These are phyloP conservation scores for Crithidia acanthocephali DNA, from an alignment of 208 protist genomes.

Conservation along the genomic window DNA sequence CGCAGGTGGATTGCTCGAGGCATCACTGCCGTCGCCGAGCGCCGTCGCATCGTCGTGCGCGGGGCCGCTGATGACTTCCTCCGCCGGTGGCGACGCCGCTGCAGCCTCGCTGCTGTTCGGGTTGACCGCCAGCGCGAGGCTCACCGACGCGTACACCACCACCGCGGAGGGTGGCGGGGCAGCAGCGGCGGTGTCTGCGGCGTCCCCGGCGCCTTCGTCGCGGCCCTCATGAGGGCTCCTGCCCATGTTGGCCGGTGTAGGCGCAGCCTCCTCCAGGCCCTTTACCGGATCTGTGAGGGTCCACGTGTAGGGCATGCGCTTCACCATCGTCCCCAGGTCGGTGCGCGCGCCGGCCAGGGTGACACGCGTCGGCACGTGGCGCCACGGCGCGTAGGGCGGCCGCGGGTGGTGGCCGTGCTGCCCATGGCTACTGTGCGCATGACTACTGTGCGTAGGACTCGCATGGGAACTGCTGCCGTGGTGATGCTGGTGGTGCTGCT, in stretches of 20 bases:
- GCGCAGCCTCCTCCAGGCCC: background rate
- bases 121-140: background rate
- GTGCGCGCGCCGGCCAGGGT: conserved; percentile 9
- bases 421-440: background rate
- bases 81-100: background rate
- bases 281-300: conserved; percentile 3
- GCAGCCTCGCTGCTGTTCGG: background rate
- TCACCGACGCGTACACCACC: conserved; percentile 10
- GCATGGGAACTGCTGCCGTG: background rate
- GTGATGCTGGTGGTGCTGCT: conserved; percentile 1
- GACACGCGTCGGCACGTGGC: conserved; percentile 11
- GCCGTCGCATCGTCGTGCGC: too few relatives aligned
- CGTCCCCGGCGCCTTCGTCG: background rate
- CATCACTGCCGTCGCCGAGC: too few relatives aligned
- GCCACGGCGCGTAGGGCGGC: conserved; percentile 5
- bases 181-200: too few relatives aligned
- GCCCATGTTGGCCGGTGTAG: background rate
- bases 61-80: background rate
- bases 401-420: conserved; percentile 2
- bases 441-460: conserved; percentile 4
- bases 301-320: conserved; percentile 29
- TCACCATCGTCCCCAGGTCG: conserved; percentile 20
- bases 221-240: background rate
- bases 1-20: too few relatives aligned
- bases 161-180: background rate